Base-by-base conservation (phyloP, 192 early-diverging fungal species). In the Podila epicladia region DNA sequence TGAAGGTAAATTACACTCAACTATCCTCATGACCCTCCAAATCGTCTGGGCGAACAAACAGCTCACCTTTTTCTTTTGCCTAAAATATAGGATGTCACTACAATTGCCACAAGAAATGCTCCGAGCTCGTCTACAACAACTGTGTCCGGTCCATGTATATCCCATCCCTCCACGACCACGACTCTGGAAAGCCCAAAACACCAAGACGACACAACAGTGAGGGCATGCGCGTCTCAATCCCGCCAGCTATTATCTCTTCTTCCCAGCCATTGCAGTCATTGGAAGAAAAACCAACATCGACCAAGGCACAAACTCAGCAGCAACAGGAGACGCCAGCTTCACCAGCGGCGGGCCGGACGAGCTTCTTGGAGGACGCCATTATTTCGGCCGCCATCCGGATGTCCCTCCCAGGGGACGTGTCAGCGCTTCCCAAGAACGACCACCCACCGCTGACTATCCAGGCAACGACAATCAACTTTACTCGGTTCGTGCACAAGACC, bases 391-490 rank as follows among this genome's bases (percentile, higher is more conserved):
- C 76, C 4, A 79, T 79, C 32, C 76, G 76, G 4, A 79, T 79
- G 76, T 72, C 76, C 15, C 35, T 79, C 17, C 76, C 69, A 22
- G 62, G 60, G 0, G 76, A 79, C 53, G 37, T 79, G 20, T 79
- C 76, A 6, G 64, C 72, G 8, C 66, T 73, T 58, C 82, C 87
- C 4, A 86, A 88, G 59, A 88, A 85, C 33, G 69, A 84, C 48
- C 82, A 78, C 50, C 87, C 90, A 22, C 82, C 91, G 1, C 62
- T 95, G 32, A 89, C 91, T 72, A 87, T 92, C 11, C 84, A 94
- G 50, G 84, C 84, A 19, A 93, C 91, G 2, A 91, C 91, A 2
- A 86, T 88, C 50, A 94, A 94, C 69, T 92, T 92, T 65, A 85
- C 88, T 28, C 73, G 86, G 35, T 94, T 95, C 73, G 90, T 92